These are phyloP conservation scores for Copromyces sp. DNA, from an alignment of 495 filamentous ascomycete species.

Conservation along the genomic window DNA sequence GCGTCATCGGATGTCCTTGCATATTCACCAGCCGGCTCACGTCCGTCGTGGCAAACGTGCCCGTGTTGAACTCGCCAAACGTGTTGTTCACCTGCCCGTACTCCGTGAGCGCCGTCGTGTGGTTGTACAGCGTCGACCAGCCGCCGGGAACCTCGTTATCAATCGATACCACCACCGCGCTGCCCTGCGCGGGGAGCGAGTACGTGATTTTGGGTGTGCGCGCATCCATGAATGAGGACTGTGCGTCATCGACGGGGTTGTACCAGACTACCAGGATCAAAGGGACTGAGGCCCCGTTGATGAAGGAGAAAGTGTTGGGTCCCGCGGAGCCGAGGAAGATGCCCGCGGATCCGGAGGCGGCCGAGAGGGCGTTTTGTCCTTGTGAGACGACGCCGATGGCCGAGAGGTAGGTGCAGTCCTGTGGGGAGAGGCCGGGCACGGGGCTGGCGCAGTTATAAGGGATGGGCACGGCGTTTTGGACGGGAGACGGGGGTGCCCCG, in stretches of 20 bases:
- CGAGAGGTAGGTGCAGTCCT: constrained; percentile 19
- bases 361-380: constrained; percentile 11
- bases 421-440: constrained; percentile 7
- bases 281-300: constrained; percentile 15
- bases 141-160: constrained; percentile 19
- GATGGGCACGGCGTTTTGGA: background rate
- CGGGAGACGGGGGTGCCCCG: background rate
- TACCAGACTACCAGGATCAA: constrained; percentile 19
- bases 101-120: constrained; percentile 14
- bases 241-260: constrained; percentile 4
- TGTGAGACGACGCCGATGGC: constrained; percentile 18
- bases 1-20: constrained; percentile 23
- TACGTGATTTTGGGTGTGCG: constrained; percentile 18
- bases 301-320: constrained; percentile 21
- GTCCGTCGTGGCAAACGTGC: constrained; percentile 22
- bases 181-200: constrained; percentile 12
- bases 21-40: constrained; percentile 31
- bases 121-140: constrained; percentile 22
- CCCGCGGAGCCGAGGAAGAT: constrained; percentile 19
- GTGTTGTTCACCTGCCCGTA: constrained; percentile 29
- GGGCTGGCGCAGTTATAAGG: constrained; percentile 7
- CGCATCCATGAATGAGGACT: constrained; percentile 17
- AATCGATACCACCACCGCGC: constrained; percentile 13
- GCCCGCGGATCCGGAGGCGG: constrained; percentile 6
- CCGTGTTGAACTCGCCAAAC: constrained; percentile 28